Evolutionary conservation across 2,329 filamentous ascomycete species (phyloP), one percentile per base, ranked within the genome.

Genomic region (Claviceps africana): DNA sequence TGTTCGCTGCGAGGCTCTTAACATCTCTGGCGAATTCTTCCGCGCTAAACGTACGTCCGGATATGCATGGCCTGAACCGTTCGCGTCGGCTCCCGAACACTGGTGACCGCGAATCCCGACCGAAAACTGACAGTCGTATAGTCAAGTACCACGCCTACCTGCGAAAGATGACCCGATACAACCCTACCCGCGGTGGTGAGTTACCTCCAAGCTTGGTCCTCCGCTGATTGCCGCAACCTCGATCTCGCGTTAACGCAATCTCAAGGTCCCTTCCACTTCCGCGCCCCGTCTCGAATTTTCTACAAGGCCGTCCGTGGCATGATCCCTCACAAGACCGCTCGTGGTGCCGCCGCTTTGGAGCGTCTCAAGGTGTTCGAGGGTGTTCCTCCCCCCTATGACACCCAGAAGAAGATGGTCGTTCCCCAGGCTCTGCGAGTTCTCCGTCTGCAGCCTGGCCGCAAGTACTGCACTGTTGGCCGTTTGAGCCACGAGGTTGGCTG

Each of bases 1-100:
- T 66, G 93, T 98, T 73, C 88, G 93, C 81, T 94, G 87, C 78
- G 93, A 98, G 80, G 89, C 88, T 68, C 84, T 98, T 75, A 98
- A 98, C 85, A 98, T 98, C 83, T 98, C 93, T 65, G 93, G 93
- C 79, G 93, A 97, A 82, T 98, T 98, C 88, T 98, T 98, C 87
- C 89, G 93, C 75, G 85, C 91, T 65, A 98, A 98, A 86, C 86
- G 93, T 98, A 95, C 76, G 91, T 95, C 54, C 49, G 21, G n/a
- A 28, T 10, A 39, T 37, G 2, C 13, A 40, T 28, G n/a, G n/a
- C 15, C 11, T 40, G 35, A 47, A 61, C 47, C 39, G 22, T 25
- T 17, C 33, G 15, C 39, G 31, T 47, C 28, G 28, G 5, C 28
- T n/a, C 10, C 19, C 19, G 13, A 25, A 17, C 6, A 17, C 13